phyloP scores from a whole-genome alignment of 2,329 filamentous ascomycete genomes.

The Leptographium radiaticola region DNA sequence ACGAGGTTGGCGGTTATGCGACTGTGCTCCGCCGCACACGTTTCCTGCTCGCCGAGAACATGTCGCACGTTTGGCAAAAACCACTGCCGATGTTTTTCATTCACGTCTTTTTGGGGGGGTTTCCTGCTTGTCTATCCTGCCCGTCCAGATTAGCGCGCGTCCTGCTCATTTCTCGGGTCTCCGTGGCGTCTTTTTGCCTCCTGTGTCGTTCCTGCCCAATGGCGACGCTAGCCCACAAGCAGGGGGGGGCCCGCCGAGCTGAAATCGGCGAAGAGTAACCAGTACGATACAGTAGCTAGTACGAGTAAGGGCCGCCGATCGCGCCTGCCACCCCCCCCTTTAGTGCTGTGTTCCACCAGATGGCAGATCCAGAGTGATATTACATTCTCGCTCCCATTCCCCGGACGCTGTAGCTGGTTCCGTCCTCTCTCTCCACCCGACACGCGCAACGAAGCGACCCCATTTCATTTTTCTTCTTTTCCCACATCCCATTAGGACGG shows the following conservation, averaged over 20 bases:
- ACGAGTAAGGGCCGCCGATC: neutral
- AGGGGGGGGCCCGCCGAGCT: constrained; percentile 3
- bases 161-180: neutral
- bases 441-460: neutral
- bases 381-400: neutral
- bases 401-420: neutral
- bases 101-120: too few relatives aligned
- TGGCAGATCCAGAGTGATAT: neutral
- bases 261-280: neutral
- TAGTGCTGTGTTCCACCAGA: neutral
- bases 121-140: neutral
- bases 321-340: neutral
- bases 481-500: too few relatives aligned
- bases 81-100: too few relatives aligned
- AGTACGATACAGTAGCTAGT: too few relatives aligned
- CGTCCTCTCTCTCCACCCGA: neutral
- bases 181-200: neutral
- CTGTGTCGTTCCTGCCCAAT: neutral
- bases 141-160: too few relatives aligned
- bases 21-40: too few relatives aligned
- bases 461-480: neutral
- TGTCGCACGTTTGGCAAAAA: too few relatives aligned
- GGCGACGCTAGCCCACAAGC: neutral
- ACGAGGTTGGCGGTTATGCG: too few relatives aligned
- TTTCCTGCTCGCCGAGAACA: too few relatives aligned